phyloP scores from a whole-genome alignment of 2,329 filamentous ascomycete species.

The Phialophora macrospora region DNA sequence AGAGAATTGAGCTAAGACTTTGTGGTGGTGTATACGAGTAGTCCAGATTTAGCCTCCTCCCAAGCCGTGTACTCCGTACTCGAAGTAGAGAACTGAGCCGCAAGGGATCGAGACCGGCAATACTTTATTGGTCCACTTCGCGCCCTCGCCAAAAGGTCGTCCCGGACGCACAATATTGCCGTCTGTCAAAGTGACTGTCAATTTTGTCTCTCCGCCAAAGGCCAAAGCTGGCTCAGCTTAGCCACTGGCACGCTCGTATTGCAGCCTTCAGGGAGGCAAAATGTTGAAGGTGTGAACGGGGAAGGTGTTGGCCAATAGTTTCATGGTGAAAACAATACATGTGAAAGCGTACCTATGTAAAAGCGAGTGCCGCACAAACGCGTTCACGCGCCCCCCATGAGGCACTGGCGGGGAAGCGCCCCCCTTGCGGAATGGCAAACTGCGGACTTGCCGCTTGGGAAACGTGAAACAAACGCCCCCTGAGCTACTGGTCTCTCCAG shows the following conservation, averaged over 20 bases:
- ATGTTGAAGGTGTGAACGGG: background rate
- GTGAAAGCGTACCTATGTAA: background rate
- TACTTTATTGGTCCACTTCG: slow-evolving; percentile 4
- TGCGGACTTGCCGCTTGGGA: slow-evolving; percentile 2
- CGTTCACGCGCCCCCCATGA: slow-evolving; percentile 5
- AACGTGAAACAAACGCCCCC: slow-evolving; percentile 27
- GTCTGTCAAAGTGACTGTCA: slow-evolving; percentile 1
- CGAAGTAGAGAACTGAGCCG: slow-evolving; percentile 2
- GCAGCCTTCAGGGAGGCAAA: background rate
- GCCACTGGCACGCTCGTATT: background rate
- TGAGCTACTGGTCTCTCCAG: slow-evolving; percentile 5
- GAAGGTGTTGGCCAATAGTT: background rate
- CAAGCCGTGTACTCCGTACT: background rate
- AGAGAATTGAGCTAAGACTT: background rate
- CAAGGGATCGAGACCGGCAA: background rate
- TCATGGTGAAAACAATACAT: background rate
- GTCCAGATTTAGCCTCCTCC: background rate
- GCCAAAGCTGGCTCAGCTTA: background rate
- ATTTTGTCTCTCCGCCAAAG: background rate
- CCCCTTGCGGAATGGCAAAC: background rate
- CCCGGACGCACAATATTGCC: background rate
- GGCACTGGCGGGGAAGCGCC: background rate
- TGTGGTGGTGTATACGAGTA: slow-evolving; percentile 2
- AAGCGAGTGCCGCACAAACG: background rate
- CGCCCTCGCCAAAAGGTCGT: background rate